Base-by-base conservation (phyloP, 805 yeast species). In the Candida sakaeoensis region DNA sequence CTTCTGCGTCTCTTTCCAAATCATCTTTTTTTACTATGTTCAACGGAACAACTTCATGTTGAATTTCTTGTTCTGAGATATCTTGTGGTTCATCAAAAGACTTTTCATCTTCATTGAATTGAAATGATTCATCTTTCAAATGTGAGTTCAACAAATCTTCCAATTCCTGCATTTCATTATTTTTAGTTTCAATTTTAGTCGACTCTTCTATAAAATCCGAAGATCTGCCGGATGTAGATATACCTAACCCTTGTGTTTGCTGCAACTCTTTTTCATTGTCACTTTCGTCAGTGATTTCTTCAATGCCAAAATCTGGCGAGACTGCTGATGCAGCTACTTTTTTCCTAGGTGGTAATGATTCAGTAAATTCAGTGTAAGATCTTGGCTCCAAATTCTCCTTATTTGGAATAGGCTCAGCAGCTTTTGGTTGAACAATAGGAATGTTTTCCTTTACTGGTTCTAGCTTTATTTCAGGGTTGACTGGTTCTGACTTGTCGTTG, bases 301-400 rank as follows among this genome's bases (percentile, higher is more conserved):
- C 70, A 21, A 63, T 64, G 2, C 68, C 70, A 45, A 57, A 60
- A 37, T 60, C 65, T 0, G 57, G 60, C n/a, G 55, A 26, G 7
- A 18, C 21, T 2, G 35, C 46, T 26, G 25, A 21, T 9, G 37
- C 15, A 3, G 36, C 19, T 14, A 27, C 15, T 15, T 17, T 16
- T 29, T 13, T 14, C 26, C 40, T 31, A 9, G 25, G 27, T 17
- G 48, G 48, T 13, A 45, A 33, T 2, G 43, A 10, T 4, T 40
- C 25, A 8, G 46, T 25, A 35, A 45, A 45, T 8, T 42, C 48
- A 22, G 39, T 34, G 2, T 14, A 24, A 14, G 30, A 15, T 17
- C 24, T 21, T 21, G 23, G 16, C 13, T 22, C 4, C 12, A n/a
- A 8, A 22, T 32, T 33, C 14, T 28, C 23, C 7, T 28, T 26